Evolutionary conservation across 768 basidiomycete species (phyloP), one percentile per base, ranked within the genome.

Genomic region (Infundibulicybe gibba): DNA sequence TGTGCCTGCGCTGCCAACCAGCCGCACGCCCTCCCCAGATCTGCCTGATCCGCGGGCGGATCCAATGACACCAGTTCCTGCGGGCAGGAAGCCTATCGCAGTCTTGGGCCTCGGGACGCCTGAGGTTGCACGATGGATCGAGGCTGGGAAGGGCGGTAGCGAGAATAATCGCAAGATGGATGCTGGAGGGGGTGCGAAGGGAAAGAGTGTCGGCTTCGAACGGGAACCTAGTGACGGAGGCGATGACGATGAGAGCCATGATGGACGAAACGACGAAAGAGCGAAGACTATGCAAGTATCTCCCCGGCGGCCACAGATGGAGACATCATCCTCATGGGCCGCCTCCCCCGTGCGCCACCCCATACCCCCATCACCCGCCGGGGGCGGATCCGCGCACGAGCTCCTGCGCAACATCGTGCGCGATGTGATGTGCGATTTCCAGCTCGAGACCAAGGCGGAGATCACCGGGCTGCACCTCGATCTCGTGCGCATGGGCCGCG

Each of bases 401-500:
- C 69, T 88, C 20, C 61, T 90, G 49, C 77, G 79, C 45, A 72
- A 72, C 17, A 79, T 87, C 45, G 76, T 90, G 43, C 74, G 76
- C 39, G 87, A 89, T 45, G 83, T 80, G 48, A 80, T 90, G 80
- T 78, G 74, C 52, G 87, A 90, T 52, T 85, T 79, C 56, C 83
- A 82, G 59, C 70, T 74, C 51, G 85, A 89, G 60, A 81, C 79
- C 17, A 75, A 77, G 55, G 71, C 77, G n/a, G 83, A 88, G 70
- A 79, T 89, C 75, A 75, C 77, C 60, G 85, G 84, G 2, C 65
- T 90, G 47, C 88, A 90, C 62, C 56, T 90, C 50, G 87, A 90
- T 57, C 57, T 89, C 47, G 68, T 90, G 32, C 71, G 77, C 47
- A 82, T 88, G 81, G 84, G 86, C 2, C 65, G 83, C 31, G 75